Evolutionary conservation across 164 flowering plant species (phyloP), one percentile per base, ranked within the genome.

Genomic region (Vitis cinerea): DNA sequence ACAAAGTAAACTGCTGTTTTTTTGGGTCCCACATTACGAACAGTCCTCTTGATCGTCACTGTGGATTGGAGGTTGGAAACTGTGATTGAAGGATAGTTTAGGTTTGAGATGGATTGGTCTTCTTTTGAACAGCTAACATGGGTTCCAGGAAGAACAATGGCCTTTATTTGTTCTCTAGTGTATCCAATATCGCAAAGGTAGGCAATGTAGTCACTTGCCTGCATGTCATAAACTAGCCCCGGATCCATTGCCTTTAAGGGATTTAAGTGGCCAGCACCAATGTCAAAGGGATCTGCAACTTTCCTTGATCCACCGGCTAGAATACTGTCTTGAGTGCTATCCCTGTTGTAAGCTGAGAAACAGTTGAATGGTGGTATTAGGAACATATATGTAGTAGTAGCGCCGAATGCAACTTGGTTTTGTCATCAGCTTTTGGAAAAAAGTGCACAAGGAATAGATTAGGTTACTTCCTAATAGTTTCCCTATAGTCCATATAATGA

Each of bases 211-310:
- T 90, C 96, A 9, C 27, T 16, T 4, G 83, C 61, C 61, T 79
- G 76, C 79, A 76, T 75, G 79, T 88, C 91, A 30, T 88, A 90
- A 6, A 90, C 72, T 2, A 90, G 84, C 1, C 96, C 93, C 6
- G 93, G 96, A 73, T 90, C 85, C 65, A 90, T 66, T 13, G 93
- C 93, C 59, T 69, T 79, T n/a, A 79, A 3, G 31, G 96, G 96
- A 68, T 87, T 78, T 52, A 87, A 71, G 66, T 90, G 93, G 65
- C 96, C 96, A 6, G 87, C 87, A 9, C 96, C 93, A 9, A 87
- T 57, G 80, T 87, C 96, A 8, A 90, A 90, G 2, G 91, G 82
- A 67, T 84, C 79, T 0, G 81, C 70, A 1, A 61, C 68, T 71
- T 86, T 77, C 70, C 59, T 70, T n/a, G 86, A 69, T 61, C 89